Base-by-base conservation (phyloP, 2,329 filamentous ascomycete species). In the Lachnellula subtilissima region DNA sequence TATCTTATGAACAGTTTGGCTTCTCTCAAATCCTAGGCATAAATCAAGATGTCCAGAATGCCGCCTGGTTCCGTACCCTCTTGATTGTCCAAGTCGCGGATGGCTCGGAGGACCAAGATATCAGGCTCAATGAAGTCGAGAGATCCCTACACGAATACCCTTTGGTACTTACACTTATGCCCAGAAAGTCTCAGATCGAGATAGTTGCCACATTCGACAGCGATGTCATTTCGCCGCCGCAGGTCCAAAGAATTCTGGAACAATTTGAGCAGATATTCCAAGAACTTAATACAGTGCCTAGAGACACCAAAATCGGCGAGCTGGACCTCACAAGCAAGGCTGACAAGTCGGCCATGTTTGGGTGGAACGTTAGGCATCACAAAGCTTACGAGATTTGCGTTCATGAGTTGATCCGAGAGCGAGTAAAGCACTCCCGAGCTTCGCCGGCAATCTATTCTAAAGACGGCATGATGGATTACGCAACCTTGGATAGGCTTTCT, bases 141-240 rank as follows among this genome's bases (percentile, higher is more conserved):
- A 28, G 28, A 28, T 28, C 28, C 7, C 28, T 9, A 9, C 8
- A 37, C 22, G 48, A 17, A 14, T 50, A 51, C 22, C 28, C 28
- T 9, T 50, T 37, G 37, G 49, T 54, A 76, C 75, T 61, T 76
- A 75, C 52, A 70, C 75, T 0, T 78, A 78, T 55, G 72, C 76
- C 7, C 67, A 78, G 1, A 78, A 77, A 75, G 55, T 78, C 23
- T 75, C 73, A 74, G 1, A 72, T 77, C 52, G 63, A 72, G 48
- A 68, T 76, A 12, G 71, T 70, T 17, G 73, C 73, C 2, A 75
- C 69, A 57, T 76, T 75, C 42, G 74, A 76, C 43, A 68, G 58
- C 52, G 67, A 62, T 17, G 28, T 49, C 6, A 28, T 54, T 3
- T 14, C 17, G 14, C 23, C 15, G 7, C 15, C 23, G 8, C 36